Evolutionary conservation across 2,329 filamentous ascomycete species (phyloP), one percentile per base, ranked within the genome.

Genomic region (Phialophora chinensis): DNA sequence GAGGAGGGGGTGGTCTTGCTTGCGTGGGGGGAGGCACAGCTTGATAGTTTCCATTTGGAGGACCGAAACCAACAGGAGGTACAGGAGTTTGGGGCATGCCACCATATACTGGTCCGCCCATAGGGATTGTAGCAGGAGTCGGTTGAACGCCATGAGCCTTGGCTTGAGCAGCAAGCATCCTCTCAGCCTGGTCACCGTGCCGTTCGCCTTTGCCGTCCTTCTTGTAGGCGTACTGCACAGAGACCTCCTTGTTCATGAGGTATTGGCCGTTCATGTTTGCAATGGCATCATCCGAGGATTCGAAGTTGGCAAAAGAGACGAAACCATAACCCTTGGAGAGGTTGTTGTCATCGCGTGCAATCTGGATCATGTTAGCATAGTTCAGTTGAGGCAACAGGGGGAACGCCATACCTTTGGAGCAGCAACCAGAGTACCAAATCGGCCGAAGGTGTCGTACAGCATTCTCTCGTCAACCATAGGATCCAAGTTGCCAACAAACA

Each of bases 161-260:
- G 65, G 93, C 95, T 80, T 97, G 91, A 31, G 91, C 89, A 33
- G 95, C 95, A 55, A 99, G 87, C 82, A 92, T 91, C 75, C 95
- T 86, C 81, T 99, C 95, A 33, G 95, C 95, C 73, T 93, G 87
- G 77, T 99, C 95, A 74, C 95, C 95, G 77, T 99, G 95, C 66
- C 95, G 86, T 81, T 98, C 94, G 73, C 94, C 94, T 81, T 97
- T 97, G 72, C 95, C 95, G 75, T 99, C 95, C 81, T 98, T 98
- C 85, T 99, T 99, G 86, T 97, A 98, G 47, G 95, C 95, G 79
- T 98, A 99, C 79, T 98, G 94, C 53, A 99, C 95, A 2, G 91
- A 91, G 73, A 98, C 90, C 79, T 97, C 91, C 82, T 97, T 97
- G 84, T 95, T 97, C 84, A 96, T 93, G 67, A 99, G 87, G 79